phyloP scores from a whole-genome alignment of 2,329 filamentous ascomycete genomes.

The Sclerotinia borealis region DNA sequence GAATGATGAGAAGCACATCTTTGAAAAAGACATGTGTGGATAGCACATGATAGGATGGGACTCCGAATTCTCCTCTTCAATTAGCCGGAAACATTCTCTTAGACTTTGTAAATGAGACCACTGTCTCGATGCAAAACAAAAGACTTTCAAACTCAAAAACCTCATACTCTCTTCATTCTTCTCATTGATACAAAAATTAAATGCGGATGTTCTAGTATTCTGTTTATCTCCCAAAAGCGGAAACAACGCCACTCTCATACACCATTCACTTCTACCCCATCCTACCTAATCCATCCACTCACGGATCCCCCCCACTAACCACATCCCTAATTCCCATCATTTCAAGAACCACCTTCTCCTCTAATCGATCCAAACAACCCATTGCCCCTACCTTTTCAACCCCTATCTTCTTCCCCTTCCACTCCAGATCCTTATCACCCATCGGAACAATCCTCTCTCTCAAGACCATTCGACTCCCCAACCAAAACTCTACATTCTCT shows the following conservation, averaged over 20 bases:
- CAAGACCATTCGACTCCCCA: slow-evolving; percentile 62
- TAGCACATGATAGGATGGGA: neutral
- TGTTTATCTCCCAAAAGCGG: neutral
- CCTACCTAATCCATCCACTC: neutral
- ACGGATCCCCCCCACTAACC: slow-evolving; percentile 21
- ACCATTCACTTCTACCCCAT: neutral
- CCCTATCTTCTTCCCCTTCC: slow-evolving; percentile 39
- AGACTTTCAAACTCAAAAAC: neutral
- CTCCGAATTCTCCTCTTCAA: neutral
- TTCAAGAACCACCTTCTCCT: slow-evolving; percentile 69
- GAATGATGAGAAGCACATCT: neutral
- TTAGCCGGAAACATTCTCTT: neutral
- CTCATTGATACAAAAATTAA: slow-evolving; percentile 5
- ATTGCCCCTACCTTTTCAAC: slow-evolving; percentile 13
- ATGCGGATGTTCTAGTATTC: neutral
- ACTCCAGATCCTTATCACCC: slow-evolving; percentile 65
- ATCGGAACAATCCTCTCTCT: slow-evolving; percentile 68
- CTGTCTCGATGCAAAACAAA: neutral
- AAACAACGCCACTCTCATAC: slow-evolving; percentile 2
- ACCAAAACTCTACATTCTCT: slow-evolving; percentile 79
- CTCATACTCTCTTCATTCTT: neutral
- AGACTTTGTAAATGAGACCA: neutral
- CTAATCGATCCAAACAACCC: slow-evolving; percentile 49
- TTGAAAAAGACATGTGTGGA: neutral
- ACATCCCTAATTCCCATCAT: slow-evolving; percentile 39